Evolutionary conservation across 2,329 filamentous ascomycete species (phyloP).

Genomic region (Geoglossum cookeanum): DNA sequence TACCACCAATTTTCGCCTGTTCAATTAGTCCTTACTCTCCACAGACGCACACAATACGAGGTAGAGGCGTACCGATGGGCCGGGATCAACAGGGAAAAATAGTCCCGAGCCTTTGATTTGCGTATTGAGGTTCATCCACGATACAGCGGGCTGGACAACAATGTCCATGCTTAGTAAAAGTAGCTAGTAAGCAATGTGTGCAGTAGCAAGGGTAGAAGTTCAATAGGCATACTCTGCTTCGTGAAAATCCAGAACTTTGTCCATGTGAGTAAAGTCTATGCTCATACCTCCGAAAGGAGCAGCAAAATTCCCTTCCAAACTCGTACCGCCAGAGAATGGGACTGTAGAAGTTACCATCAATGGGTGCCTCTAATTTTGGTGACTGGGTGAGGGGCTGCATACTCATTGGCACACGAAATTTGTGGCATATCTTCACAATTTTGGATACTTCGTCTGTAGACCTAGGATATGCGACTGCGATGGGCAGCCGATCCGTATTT

Average conservation of each 20-base stretch:
- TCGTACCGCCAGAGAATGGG: constrained; percentile 69
- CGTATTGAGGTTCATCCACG: constrained; percentile 76
- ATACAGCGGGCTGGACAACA: constrained; percentile 61
- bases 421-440: constrained; percentile 77
- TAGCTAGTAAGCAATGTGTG: not conserved
- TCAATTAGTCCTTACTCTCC: not conserved
- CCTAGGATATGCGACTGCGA: constrained; percentile 53
- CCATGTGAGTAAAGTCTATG: constrained; percentile 73
- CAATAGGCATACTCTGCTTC: constrained; percentile 35
- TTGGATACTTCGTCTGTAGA: constrained; percentile 68
- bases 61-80: constrained; percentile 33
- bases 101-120: constrained; percentile 50
- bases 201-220: not conserved
- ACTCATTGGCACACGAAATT: constrained; percentile 63
- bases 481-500: constrained; percentile 39
- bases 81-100: constrained; percentile 85
- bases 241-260: constrained; percentile 58
- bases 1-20: constrained; percentile 74
- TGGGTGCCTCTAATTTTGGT: not conserved
- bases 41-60: not conserved
- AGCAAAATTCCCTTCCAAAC: constrained; percentile 74
- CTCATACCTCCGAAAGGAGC: constrained; percentile 68
- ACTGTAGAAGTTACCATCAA: not conserved
- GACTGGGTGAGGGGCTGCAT: constrained; percentile 14
- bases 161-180: constrained; percentile 36